phyloP scores from a whole-genome alignment of 1,284 basidiomycete genomes.

The Malassezia psittaci region DNA sequence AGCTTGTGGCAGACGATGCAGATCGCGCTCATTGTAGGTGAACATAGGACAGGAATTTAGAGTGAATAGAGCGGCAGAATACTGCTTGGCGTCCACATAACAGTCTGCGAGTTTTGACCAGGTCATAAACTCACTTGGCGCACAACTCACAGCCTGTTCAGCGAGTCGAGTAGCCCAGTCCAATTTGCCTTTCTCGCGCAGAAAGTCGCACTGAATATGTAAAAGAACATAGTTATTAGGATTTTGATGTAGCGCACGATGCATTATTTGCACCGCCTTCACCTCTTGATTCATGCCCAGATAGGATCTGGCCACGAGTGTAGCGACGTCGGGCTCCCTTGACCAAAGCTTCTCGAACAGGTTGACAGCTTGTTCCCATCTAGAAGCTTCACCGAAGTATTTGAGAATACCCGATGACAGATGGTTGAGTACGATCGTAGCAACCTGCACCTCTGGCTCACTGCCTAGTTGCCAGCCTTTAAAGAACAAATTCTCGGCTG shows the following conservation, averaged over 20 bases:
- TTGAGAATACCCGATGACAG: conserved; percentile 88
- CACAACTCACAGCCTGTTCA: conserved; percentile 85
- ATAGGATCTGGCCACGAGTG: conserved; percentile 77
- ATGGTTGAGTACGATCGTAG: conserved; percentile 93
- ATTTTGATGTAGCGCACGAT: conserved; percentile 67
- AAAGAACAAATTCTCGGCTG: conserved; percentile 77
- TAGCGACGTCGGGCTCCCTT: conserved; percentile 78
- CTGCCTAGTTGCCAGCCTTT: conserved; percentile 98
- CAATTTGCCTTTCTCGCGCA: conserved; percentile 60
- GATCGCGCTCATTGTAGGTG: conserved; percentile 91
- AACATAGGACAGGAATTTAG: conserved; percentile 99
- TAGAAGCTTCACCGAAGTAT: conserved; percentile 85
- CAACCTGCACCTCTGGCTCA: conserved; percentile 95
- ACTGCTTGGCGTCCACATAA: conserved; percentile 81
- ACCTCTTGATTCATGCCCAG: conserved; percentile 97
- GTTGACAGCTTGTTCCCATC: conserved; percentile 77
- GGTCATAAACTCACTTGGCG: conserved; percentile 92
- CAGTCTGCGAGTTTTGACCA: conserved; percentile 96
- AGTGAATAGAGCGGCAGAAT: conserved; percentile 75
- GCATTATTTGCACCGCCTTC: conserved; percentile 90
- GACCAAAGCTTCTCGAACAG: conserved; percentile 82
- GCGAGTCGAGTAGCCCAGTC: conserved; percentile 90
- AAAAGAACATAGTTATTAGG: conserved; percentile 88
- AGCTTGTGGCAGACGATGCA: conserved; percentile 75
- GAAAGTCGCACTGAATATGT: conserved; percentile 86